phyloP scores from a whole-genome alignment of 306 rosid species.

The Rubus idaeus region DNA sequence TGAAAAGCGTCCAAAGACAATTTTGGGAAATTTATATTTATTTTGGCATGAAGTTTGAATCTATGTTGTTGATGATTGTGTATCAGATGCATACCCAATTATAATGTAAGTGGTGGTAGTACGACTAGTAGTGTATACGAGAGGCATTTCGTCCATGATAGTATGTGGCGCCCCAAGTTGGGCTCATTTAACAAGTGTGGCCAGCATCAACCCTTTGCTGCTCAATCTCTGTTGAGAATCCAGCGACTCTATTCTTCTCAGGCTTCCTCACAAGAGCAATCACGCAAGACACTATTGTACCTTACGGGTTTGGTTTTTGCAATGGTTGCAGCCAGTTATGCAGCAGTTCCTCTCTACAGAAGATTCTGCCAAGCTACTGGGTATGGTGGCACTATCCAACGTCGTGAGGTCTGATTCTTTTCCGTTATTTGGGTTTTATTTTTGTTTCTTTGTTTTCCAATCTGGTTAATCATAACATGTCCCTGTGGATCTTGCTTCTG shows the following conservation, averaged over 20 bases:
- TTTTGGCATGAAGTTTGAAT: slow-evolving; percentile 6
- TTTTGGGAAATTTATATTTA: neutral
- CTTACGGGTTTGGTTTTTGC: slow-evolving; percentile 72
- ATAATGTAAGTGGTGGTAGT: slow-evolving; percentile 26
- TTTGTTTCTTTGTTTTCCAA: slow-evolving; percentile 2
- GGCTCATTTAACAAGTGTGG: slow-evolving; percentile 35
- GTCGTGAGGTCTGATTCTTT: slow-evolving; percentile 64
- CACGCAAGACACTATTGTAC: slow-evolving; percentile 64
- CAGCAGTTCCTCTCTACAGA: slow-evolving; percentile 87
- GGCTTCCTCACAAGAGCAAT: slow-evolving; percentile 58
- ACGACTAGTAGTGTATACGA: slow-evolving; percentile 27
- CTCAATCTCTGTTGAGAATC: slow-evolving; percentile 41
- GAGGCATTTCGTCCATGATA: slow-evolving; percentile 26
- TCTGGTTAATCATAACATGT: slow-evolving; percentile 15
- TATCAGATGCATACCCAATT: slow-evolving; percentile 44
- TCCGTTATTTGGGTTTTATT: neutral
- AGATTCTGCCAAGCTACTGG: slow-evolving; percentile 98
- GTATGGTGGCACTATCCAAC: slow-evolving; percentile 89
- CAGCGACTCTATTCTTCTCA: slow-evolving; percentile 53
- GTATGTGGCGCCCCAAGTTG: slow-evolving; percentile 25
- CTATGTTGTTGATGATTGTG: slow-evolving; percentile 29
- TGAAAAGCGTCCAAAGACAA: too few relatives aligned
- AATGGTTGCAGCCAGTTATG: slow-evolving; percentile 87
- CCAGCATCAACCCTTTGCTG: slow-evolving; percentile 37
- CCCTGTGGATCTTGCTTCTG: slow-evolving; percentile 14